Evolutionary conservation across 1,139 yeast genomes (phyloP).

Genomic region (Hansenula anomala): DNA sequence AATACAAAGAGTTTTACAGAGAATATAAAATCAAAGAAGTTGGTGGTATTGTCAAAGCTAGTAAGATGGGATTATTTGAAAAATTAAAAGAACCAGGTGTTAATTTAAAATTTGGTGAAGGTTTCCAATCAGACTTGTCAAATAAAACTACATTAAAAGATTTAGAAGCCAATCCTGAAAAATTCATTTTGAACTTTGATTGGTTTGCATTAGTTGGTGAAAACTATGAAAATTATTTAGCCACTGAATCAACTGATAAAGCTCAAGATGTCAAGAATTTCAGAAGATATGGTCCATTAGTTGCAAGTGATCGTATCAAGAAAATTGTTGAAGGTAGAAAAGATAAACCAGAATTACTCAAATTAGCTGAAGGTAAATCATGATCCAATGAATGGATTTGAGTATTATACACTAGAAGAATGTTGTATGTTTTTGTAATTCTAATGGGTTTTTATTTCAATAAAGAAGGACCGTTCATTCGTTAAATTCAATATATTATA

Average conservation of each 20-base stretch:
- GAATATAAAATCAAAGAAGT: slow-evolving; percentile 55
- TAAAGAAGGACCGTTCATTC: no score
- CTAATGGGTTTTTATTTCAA: no score
- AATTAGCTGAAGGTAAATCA: slow-evolving; percentile 4
- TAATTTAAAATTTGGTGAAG: slow-evolving; percentile 70
- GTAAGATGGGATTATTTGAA: slow-evolving; percentile 64
- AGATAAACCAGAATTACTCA: neutral
- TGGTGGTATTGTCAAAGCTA: slow-evolving; percentile 81
- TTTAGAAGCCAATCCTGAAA: slow-evolving; percentile 27
- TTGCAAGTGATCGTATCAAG: slow-evolving; percentile 38
- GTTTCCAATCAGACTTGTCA: slow-evolving; percentile 60
- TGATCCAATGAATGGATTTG: no score
- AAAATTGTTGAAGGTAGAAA: slow-evolving; percentile 29
- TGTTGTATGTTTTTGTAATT: no score
- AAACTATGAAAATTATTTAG: slow-evolving; percentile 33
- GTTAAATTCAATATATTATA: no score
- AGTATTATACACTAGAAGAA: slow-evolving; percentile 6
- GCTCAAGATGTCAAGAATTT: slow-evolving; percentile 33
- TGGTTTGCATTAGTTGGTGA: slow-evolving; percentile 48
- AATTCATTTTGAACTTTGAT: slow-evolving; percentile 47
- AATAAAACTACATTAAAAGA: slow-evolving; percentile 27
- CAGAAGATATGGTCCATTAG: slow-evolving; percentile 60
- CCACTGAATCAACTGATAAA: slow-evolving; percentile 24
- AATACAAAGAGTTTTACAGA: slow-evolving; percentile 69
- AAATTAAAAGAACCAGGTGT: slow-evolving; percentile 59